Evolutionary conservation across 495 filamentous ascomycete species (phyloP), one percentile per base, ranked within the genome.

Genomic region (Penicillium manginii): DNA sequence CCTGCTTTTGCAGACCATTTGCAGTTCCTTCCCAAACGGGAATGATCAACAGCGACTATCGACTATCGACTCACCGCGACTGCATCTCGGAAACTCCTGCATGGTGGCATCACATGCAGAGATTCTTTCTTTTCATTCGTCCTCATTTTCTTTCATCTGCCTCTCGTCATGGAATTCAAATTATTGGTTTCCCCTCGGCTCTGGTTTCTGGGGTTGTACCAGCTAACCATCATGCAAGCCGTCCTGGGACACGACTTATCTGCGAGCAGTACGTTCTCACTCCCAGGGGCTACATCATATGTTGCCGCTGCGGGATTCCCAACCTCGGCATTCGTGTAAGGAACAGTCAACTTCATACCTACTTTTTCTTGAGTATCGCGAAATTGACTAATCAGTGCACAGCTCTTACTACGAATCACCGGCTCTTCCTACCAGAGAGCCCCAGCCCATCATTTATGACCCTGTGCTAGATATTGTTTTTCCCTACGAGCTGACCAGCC

Each of bases 381-480:
- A 32, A 29, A 22, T 29, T 29, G 26, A 29, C 26, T 29, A 29
- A 29, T 29, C 26, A 8, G 2, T 33, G n/a, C 8, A 26, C 26
- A 74, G 72, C 19, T 73, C 68, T 0, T 78, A 78, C 55, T 86
- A 84, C 61, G 80, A 79, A 57, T 69, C 78, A 12, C 76, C 78
- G 23, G 78, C 82, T 6, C 68, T 72, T 21, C 78, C 84, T 46
- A 85, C 83, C 35, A 70, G 76, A 54, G 78, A 87, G 67, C 82
- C 84, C 33, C 83, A 87, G 62, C 84, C 84, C 10, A 76, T 76
- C 35, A 70, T 87, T 18, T 73, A 79, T 55, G 83, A 86, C 61
- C 80, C 83, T 0, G 73, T 86, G 29, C 63, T 85, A 48, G 80
- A 86, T 53, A 71, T 82, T 60, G 85, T 80, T 0, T 87, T 78